These are phyloP conservation scores for Termitomyces heimii DNA, from an alignment of 768 basidiomycete species.

Conservation along the genomic window DNA sequence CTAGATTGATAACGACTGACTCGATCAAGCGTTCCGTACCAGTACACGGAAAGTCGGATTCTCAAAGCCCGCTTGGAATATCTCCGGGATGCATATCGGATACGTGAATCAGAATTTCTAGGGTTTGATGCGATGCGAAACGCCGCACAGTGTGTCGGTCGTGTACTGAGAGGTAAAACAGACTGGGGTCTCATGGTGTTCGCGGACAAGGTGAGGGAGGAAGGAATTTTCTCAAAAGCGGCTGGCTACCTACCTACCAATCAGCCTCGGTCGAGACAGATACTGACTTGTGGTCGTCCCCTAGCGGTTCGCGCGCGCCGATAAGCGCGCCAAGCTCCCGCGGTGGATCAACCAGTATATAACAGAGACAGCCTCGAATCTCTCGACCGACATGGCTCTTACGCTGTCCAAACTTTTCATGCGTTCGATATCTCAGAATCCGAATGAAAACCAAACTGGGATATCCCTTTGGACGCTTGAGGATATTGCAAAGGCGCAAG, in stretches of 20 bases:
- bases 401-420: conserved; percentile 95
- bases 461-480: conserved; percentile 93
- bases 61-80: conserved; percentile 96
- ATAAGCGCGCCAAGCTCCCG: conserved; percentile 93
- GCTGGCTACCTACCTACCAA: no score
- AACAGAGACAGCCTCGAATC: conserved; percentile 94
- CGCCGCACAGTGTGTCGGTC: conserved; percentile 97
- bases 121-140: conserved; percentile 99
- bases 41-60: conserved; percentile 98
- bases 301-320: conserved; percentile 89
- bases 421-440: conserved; percentile 97
- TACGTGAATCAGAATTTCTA: conserved; percentile 96
- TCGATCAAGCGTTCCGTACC: conserved; percentile 76
- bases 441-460: conserved; percentile 93
- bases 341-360: conserved; percentile 99
- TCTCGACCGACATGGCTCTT: conserved; percentile 97
- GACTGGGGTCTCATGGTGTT: conserved; percentile 99
- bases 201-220: conserved; percentile 87
- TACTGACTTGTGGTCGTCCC: no score
- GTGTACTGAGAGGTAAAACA: conserved; percentile 95
- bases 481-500: conserved; percentile 83
- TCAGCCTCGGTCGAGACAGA: no score
- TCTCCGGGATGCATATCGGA: conserved; percentile 95
- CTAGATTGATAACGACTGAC: conserved; percentile 1
- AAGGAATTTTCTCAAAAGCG: no score